Evolutionary conservation across 768 basidiomycete genomes (phyloP), one percentile per base, ranked within the genome.

Genomic region (Holtermanniella nyarrowii): DNA sequence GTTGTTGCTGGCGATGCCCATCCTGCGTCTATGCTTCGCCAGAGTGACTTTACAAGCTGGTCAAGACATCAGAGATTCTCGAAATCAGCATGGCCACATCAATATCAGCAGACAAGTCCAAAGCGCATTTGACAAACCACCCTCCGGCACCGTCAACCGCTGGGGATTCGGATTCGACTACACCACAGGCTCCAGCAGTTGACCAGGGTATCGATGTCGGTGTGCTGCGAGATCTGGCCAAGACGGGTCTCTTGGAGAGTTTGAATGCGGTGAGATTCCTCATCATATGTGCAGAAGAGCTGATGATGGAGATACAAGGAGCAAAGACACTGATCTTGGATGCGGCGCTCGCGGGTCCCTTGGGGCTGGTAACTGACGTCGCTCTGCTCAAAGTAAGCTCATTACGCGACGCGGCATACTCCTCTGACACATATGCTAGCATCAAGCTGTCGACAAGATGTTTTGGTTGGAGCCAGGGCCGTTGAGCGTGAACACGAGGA

Each of bases 391-490:
- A 97, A 82, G 95, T 90, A 47, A 37, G 71, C 50, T 14, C 26
- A 25, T 22, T 18, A 11, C 37, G 46, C 49, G 18, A 23, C 27
- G n/a, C 21, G 10, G 7, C 3, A n/a, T 0, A 13, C 25, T 37
- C 26, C 45, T 24, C 12, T 48, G 48, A 46, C 45, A 45, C n/a
- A n/a, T n/a, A n/a, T 12, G 21, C 50, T 60, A 97, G 93, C 86
- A 97, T 67, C 91, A 97, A 81, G 91, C 89, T 4, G 88, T 99
- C 2, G 91, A 96, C 75, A 95, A 95, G 77, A 93, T 99, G 87
- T 95, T 91, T 74, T 99, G 95, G 93, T 80, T 99, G 21, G 95
- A 97, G 72, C 72, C 84, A 11, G 91, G 91, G 16, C 83, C 87
- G 7, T 73, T 97, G 43, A 77, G 81, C 12, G 84, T 87, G 2